phyloP scores from a whole-genome alignment of 805 yeast species.

The Wickerhamiella azymoides region DNA sequence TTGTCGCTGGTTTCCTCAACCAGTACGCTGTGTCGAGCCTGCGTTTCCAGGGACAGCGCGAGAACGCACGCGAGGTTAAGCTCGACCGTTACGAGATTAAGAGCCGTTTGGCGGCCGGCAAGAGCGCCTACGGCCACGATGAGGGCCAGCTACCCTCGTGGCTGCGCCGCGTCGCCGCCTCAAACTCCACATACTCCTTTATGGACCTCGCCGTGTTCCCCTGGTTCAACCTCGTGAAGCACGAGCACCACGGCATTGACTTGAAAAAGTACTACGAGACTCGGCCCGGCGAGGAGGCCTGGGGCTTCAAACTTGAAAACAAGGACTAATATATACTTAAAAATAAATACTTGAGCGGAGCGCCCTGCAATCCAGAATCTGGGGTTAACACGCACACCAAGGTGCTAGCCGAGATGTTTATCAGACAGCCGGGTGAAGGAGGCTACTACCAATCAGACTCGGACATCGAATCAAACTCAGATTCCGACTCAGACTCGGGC shows the following conservation, averaged over 20 bases:
- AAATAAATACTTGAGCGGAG: no score
- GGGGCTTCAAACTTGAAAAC: slow-evolving; percentile 33
- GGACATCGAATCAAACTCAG: no score
- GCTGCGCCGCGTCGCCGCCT: slow-evolving; percentile 58
- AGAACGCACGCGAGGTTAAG: slow-evolving; percentile 54
- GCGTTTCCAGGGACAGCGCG: slow-evolving; percentile 68
- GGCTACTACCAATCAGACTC: no score
- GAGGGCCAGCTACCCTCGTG: slow-evolving; percentile 48
- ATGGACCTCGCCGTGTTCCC: slow-evolving; percentile 49
- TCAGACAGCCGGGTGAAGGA: no score
- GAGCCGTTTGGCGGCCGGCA: slow-evolving; percentile 46
- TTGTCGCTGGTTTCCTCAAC: slow-evolving; percentile 56
- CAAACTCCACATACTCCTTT: slow-evolving; percentile 64
- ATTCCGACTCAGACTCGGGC: no score
- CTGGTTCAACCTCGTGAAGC: slow-evolving; percentile 70
- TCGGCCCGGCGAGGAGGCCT: slow-evolving; percentile 41
- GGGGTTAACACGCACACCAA: no score
- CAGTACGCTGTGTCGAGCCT: slow-evolving; percentile 53
- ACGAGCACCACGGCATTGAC: slow-evolving; percentile 72
- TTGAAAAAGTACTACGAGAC: slow-evolving; percentile 38
- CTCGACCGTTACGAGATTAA: slow-evolving; percentile 67
- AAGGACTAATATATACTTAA: background rate
- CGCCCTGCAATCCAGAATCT: no score
- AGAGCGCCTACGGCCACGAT: slow-evolving; percentile 48
- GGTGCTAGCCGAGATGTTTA: no score